Evolutionary conservation across 352 stramenopile species (phyloP), one percentile per base, ranked within the genome.

Genomic region (Globisporangium nodosum): DNA sequence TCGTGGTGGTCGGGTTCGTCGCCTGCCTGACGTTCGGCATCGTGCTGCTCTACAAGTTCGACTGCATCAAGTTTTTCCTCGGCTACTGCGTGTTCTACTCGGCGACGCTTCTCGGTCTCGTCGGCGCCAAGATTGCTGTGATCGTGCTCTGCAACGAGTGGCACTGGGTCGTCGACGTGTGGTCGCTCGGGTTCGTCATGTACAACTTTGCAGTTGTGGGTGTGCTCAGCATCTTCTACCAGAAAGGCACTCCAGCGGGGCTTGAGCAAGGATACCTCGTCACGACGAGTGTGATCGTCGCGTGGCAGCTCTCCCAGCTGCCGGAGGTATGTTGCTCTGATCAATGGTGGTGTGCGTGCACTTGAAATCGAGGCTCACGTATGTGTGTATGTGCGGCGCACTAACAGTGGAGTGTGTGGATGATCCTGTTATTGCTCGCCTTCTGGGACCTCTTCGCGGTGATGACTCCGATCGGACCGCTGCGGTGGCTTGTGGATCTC

Each of bases 391-490:
- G 18, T 24, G 37, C 20, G 27, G 5, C 18, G 24, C 24, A 27
- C 24, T 27, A 27, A n/a, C 52, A 68, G 78, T 97, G 85, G 86
- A 96, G 83, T 31, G 68, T 81, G 12, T 96, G 88, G 88, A 90
- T 89, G 60, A 70, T 96, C 4, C 65, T 96, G n/a, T 67, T 98
- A 12, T 89, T 98, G 40, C 71, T 99, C 46, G 96, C 88, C 1
- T 87, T 99, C 42, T 99, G 98, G 77, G 97, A 99, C 72, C 73
- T 99, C 7, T 98, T 97, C 64, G 97, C 97, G 4, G 97, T 99
- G 3, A 72, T 99, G 20, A 96, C 95, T 9, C 97, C 97, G 0
- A 92, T 96, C 58, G 97, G 97, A 12, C 96, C 97, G 18, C 75
- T 99, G 18, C 95, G 96, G 31, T 94, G 87, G 18, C 74, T 99